Conservation (phyloP, 257 asterid genomes). For the Mitragyna speciosa region DNA sequence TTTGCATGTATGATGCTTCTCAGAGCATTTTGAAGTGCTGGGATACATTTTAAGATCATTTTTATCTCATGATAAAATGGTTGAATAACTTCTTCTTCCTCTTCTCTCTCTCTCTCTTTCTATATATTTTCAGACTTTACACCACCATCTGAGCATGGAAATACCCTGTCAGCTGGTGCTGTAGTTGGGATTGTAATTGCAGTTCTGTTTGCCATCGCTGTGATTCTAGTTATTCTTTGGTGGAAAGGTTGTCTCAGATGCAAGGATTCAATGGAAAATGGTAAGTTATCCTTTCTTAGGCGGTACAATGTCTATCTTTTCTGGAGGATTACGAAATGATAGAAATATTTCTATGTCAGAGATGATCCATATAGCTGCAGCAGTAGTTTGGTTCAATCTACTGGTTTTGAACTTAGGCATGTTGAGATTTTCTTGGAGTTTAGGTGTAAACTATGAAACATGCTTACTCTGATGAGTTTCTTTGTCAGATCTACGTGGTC, state of each 20-base stretch:
- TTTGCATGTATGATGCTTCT: no score
- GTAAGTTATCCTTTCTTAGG: conserved; percentile 21
- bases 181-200: conserved; percentile 55
- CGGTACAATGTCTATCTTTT: neutral
- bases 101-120: neutral
- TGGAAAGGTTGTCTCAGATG: conserved; percentile 50
- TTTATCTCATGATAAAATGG: neutral
- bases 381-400: no score
- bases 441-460: no score
- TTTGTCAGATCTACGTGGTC: conserved; percentile 24
- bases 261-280: conserved; percentile 39
- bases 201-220: conserved; percentile 28
- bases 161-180: conserved; percentile 40
- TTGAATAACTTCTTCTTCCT: neutral
- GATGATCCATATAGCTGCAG: neutral
- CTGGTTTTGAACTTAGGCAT: no score
- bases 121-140: conserved; percentile 39
- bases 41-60: no score
- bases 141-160: conserved; percentile 36
- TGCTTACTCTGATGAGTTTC: neutral
- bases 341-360: neutral
- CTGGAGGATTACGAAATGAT: neutral
- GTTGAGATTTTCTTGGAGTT: no score
- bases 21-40: no score
- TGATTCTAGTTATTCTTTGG: conserved; percentile 53